A percentile compares a stretch with the other conserved stretches of the same genome.
These are phyloP conservation scores for Sicyos baderoa DNA, from an alignment of 306 rosid genomes.

Conservation along the genomic window DNA sequence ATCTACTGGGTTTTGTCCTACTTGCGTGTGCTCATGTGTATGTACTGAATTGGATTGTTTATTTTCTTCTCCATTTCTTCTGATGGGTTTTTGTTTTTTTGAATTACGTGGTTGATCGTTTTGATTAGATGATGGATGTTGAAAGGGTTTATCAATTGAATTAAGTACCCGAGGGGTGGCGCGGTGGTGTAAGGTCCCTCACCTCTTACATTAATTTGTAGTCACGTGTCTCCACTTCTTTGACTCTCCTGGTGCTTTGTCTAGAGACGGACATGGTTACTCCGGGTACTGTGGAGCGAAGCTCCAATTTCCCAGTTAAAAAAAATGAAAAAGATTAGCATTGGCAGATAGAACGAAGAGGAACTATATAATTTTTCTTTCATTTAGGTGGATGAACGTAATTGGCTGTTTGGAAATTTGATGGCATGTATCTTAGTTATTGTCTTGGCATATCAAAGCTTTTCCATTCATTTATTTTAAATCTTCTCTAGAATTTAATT, in stretches of 20 bases:
- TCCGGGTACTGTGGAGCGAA: too few relatives aligned
- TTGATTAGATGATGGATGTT: background rate
- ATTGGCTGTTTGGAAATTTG: background rate
- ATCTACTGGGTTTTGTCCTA: background rate
- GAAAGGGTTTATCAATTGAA: background rate
- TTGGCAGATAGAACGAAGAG: background rate
- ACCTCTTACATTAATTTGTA: too few relatives aligned
- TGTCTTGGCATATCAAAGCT: background rate
- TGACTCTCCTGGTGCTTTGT: too few relatives aligned
- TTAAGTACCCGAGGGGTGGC: too few relatives aligned
- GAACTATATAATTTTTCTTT: background rate
- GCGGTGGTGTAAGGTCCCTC: too few relatives aligned
- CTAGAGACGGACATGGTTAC: too few relatives aligned
- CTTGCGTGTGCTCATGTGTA: background rate
- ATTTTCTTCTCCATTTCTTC: background rate
- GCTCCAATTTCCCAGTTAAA: too few relatives aligned
- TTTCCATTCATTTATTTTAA: background rate
- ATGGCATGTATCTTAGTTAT: background rate
- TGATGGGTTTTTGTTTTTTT: background rate
- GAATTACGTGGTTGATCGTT: slow-evolving; percentile 2
- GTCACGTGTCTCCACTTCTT: too few relatives aligned
- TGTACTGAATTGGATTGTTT: background rate
- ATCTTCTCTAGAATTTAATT: too few relatives aligned
- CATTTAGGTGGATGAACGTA: background rate
- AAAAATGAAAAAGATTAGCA: too few relatives aligned